Percentiles rank a stretch among this genome's conserved stretches.
These are phyloP conservation scores for Ophiocordyceps camponoti-saundersi DNA, from an alignment of 2,329 filamentous ascomycete species.

Conservation along the genomic window DNA sequence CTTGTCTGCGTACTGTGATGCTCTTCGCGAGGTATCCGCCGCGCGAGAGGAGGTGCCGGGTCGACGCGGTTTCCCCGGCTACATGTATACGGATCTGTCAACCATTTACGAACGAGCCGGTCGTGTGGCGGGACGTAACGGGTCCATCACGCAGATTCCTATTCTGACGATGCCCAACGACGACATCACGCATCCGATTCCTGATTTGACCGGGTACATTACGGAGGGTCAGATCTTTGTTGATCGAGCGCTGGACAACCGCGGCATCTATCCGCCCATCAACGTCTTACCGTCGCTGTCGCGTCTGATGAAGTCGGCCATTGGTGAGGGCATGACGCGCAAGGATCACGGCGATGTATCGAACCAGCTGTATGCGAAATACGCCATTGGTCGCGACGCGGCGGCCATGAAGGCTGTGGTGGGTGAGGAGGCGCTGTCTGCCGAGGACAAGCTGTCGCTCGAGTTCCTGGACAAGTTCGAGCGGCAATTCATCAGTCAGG, in stretches of 20 bases:
- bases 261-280: conserved; percentile 95
- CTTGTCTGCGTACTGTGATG: conserved; percentile 95
- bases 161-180: conserved; percentile 99
- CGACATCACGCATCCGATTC: conserved; percentile 97
- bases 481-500: conserved; percentile 82
- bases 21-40: conserved; percentile 93
- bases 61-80: conserved; percentile 98
- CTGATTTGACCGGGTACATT: conserved; percentile 96
- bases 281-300: conserved; percentile 96
- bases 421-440: conserved; percentile 87
- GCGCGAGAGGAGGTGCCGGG: conserved; percentile 97
- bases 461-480: conserved; percentile 99
- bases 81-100: conserved; percentile 99
- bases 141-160: conserved; percentile 97
- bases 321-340: conserved; percentile 90
- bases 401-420: conserved; percentile 99
- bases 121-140: conserved; percentile 90
- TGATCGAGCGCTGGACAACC: conserved; percentile 85
- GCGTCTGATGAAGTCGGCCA: conserved; percentile 99
- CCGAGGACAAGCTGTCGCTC: conserved; percentile 92
- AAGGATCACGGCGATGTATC: conserved; percentile 97
- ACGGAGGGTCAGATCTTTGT: conserved; percentile 98
- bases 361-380: conserved; percentile 99
- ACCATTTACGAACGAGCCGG: conserved; percentile 99
- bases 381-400: conserved; percentile 95